Evolutionary conservation across 768 basidiomycete genomes (phyloP).

Genomic region (Suillus subluteus): DNA sequence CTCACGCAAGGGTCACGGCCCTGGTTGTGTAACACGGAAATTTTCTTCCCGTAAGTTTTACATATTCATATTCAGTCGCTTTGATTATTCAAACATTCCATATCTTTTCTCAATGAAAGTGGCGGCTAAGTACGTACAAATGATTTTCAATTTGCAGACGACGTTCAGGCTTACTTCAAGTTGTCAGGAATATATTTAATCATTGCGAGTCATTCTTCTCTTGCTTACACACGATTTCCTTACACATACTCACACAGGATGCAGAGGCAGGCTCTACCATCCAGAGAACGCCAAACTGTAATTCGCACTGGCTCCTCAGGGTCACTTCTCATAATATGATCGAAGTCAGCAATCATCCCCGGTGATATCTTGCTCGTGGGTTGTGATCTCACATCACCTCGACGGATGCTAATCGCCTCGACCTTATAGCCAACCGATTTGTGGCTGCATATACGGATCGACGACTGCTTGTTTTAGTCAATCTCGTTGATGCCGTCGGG

Average conservation of each 20-base stretch:
- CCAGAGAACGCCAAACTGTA: background rate
- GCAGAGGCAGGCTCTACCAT: background rate
- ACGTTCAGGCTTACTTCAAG: slow-evolving; percentile 38
- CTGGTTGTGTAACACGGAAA: slow-evolving; percentile 25
- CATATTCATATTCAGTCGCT: background rate
- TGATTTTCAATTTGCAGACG: slow-evolving; percentile 33
- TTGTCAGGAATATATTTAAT: slow-evolving; percentile 34
- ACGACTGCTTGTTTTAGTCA: slow-evolving; percentile 51
- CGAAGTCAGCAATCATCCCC: slow-evolving; percentile 6
- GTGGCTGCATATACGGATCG: slow-evolving; percentile 48
- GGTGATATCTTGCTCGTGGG: slow-evolving; percentile 16
- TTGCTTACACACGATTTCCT: slow-evolving; percentile 17
- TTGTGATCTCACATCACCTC: background rate
- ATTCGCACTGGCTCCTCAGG: background rate
- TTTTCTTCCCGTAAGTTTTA: slow-evolving; percentile 25
- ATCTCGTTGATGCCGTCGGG: slow-evolving; percentile 57
- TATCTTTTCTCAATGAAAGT: slow-evolving; percentile 40
- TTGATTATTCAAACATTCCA: background rate
- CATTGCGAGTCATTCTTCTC: slow-evolving; percentile 28
- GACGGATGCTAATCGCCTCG: background rate
- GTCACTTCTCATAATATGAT: background rate
- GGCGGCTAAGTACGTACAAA: slow-evolving; percentile 51
- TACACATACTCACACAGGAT: background rate
- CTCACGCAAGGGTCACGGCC: slow-evolving; percentile 28
- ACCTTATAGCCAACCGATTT: slow-evolving; percentile 37